Evolutionary conservation across 768 basidiomycete genomes (phyloP).

Genomic region (Panaeolus papilionaceus): DNA sequence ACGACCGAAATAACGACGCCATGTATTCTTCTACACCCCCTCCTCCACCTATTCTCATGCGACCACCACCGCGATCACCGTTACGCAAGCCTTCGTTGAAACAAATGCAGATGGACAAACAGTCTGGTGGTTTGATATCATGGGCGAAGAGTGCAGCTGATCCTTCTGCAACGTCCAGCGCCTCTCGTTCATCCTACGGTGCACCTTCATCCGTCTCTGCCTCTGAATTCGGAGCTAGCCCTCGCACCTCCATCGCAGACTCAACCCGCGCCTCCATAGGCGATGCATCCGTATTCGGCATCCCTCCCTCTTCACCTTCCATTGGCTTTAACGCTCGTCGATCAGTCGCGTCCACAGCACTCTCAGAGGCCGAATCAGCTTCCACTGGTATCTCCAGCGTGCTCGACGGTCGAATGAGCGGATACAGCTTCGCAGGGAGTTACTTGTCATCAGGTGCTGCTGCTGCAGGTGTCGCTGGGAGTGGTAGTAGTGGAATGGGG

Average conservation of each 20-base stretch:
- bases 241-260: conserved; percentile 36
- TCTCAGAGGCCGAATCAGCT: conserved; percentile 57
- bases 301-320: conserved; percentile 28
- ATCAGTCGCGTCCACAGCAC: conserved; percentile 65
- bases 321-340: conserved; percentile 53
- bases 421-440: conserved; percentile 16
- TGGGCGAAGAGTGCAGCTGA: conserved; percentile 36
- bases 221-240: conserved; percentile 18
- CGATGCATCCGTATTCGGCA: conserved; percentile 39
- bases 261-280: conserved; percentile 41
- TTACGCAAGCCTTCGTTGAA: conserved; percentile 47
- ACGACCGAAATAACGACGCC: background rate
- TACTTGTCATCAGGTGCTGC: background rate
- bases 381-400: conserved; percentile 66
- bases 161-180: background rate
- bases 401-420: conserved; percentile 49
- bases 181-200: conserved; percentile 17
- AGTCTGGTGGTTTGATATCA: conserved; percentile 38
- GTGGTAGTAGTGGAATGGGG: conserved; percentile 35
- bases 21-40: background rate
- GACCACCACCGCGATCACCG: conserved; percentile 54
- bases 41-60: conserved; percentile 42
- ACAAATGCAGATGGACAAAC: conserved; percentile 23
- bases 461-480: conserved; percentile 14
- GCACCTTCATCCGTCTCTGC: conserved; percentile 6